Evolutionary conservation across 495 filamentous ascomycete genomes (phyloP).

Genomic region (Darksidea phi): DNA sequence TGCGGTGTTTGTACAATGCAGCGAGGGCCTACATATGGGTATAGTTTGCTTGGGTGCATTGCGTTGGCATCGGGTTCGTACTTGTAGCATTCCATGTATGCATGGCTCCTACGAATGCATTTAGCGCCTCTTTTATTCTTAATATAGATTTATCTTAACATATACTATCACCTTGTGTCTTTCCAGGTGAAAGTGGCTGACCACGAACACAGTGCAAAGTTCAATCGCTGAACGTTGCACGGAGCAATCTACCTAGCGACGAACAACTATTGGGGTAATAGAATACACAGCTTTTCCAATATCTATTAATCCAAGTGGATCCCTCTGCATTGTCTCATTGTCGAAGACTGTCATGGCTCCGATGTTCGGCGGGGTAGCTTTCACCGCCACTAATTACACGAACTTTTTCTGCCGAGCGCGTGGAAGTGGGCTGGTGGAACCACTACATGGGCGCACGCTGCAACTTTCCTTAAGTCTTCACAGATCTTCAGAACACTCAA

Average conservation of each 20-base stretch:
- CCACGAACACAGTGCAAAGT: too few relatives aligned
- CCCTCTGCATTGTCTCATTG: background rate
- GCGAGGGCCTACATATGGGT: background rate
- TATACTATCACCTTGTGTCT: too few relatives aligned
- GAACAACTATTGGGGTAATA: too few relatives aligned
- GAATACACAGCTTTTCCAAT: too few relatives aligned
- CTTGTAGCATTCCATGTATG: background rate
- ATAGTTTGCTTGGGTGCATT: background rate
- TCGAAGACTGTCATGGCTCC: slow-evolving; percentile 4
- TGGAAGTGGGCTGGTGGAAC: slow-evolving; percentile 17
- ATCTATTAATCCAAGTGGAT: too few relatives aligned
- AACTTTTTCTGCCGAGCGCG: slow-evolving; percentile 12
- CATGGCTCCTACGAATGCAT: background rate
- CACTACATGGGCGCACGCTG: background rate
- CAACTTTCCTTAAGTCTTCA: background rate
- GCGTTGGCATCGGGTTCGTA: background rate
- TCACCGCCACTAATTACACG: background rate
- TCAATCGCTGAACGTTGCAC: too few relatives aligned
- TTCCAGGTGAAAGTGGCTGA: too few relatives aligned
- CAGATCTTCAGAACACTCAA: background rate
- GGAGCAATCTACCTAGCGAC: too few relatives aligned
- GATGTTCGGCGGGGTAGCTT: slow-evolving; percentile 21
- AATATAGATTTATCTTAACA: too few relatives aligned
- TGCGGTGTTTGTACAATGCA: too few relatives aligned
- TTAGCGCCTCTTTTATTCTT: background rate